These are phyloP conservation scores for Garcia nutans DNA, from an alignment of 345 rosid species.

Conservation along the genomic window DNA sequence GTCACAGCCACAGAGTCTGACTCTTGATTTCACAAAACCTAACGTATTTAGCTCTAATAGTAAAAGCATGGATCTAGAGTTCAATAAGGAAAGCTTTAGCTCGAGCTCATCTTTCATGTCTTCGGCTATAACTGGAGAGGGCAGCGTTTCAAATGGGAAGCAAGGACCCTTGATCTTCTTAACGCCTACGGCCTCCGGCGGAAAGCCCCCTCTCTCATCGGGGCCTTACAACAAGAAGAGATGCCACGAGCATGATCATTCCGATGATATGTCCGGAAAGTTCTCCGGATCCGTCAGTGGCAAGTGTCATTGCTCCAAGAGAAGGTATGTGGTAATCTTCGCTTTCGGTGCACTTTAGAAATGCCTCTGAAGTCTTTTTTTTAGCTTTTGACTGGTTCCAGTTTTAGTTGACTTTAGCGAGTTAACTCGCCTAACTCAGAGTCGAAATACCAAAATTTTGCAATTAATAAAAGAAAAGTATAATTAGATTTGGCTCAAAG, in stretches of 20 bases:
- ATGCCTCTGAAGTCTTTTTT: background rate
- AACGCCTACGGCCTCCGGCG: slow-evolving; percentile 52
- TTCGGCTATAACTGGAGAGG: slow-evolving; percentile 86
- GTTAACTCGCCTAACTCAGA: background rate
- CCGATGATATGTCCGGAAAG: slow-evolving; percentile 52
- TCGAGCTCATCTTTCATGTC: slow-evolving; percentile 88
- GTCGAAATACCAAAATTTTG: no score
- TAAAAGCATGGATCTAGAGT: slow-evolving; percentile 53
- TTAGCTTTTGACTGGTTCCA: background rate
- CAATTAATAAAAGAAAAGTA: no score
- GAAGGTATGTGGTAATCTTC: slow-evolving; percentile 49
- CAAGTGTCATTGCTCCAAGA: slow-evolving; percentile 89
- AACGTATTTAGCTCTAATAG: slow-evolving; percentile 43
- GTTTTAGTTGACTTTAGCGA: background rate
- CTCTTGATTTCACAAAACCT: slow-evolving; percentile 79
- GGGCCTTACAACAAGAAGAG: slow-evolving; percentile 56
- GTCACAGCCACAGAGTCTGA: slow-evolving; percentile 56
- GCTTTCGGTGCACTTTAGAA: slow-evolving; percentile 19
- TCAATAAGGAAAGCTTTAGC: slow-evolving; percentile 68
- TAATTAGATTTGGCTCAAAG: background rate
- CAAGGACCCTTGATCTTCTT: slow-evolving; percentile 65
- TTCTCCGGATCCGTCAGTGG: slow-evolving; percentile 60
- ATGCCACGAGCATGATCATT: slow-evolving; percentile 65
- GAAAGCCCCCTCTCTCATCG: slow-evolving; percentile 69
- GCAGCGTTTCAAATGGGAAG: slow-evolving; percentile 87